Conservation (phyloP, 129 eudicot species). For the Ambrosia trifida region DNA sequence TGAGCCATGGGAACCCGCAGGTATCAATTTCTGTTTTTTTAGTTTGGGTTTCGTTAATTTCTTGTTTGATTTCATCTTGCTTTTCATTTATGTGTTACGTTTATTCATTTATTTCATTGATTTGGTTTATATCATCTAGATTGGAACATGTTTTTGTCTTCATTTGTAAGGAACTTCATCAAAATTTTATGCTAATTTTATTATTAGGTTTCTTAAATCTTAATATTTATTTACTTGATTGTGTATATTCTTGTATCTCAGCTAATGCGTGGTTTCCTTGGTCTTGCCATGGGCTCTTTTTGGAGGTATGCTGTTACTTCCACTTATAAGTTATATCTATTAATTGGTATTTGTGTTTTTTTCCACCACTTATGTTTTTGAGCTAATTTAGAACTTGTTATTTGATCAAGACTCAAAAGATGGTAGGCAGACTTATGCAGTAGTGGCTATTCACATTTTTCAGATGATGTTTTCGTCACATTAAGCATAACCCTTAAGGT, state of each 20-base stretch:
- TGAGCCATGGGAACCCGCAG: no score
- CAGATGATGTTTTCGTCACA: not conserved
- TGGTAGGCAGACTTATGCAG: conserved; percentile 9
- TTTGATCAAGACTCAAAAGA: not conserved
- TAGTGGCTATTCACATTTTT: no score
- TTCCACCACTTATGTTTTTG: not conserved
- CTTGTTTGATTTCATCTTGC: no score
- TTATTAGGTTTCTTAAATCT: no score
- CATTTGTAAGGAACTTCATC: no score
- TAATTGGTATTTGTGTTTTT: not conserved
- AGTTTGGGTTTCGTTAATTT: no score
- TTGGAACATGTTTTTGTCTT: no score
- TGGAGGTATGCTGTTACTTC: conserved; percentile 65
- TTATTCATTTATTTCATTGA: no score
- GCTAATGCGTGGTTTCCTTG: conserved; percentile 84
- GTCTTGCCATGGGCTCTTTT: conserved; percentile 86
- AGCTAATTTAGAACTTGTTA: not conserved
- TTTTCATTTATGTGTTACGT: no score
- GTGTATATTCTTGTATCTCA: conserved; percentile 30
- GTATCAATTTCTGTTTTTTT: no score
- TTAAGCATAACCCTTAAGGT: not conserved
- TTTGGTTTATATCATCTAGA: no score
- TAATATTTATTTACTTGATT: not conserved
- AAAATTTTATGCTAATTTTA: no score
- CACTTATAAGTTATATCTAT: conserved; percentile 13